Conservation (phyloP, 495 filamentous ascomycete genomes). For the Xylaria palmicola region DNA sequence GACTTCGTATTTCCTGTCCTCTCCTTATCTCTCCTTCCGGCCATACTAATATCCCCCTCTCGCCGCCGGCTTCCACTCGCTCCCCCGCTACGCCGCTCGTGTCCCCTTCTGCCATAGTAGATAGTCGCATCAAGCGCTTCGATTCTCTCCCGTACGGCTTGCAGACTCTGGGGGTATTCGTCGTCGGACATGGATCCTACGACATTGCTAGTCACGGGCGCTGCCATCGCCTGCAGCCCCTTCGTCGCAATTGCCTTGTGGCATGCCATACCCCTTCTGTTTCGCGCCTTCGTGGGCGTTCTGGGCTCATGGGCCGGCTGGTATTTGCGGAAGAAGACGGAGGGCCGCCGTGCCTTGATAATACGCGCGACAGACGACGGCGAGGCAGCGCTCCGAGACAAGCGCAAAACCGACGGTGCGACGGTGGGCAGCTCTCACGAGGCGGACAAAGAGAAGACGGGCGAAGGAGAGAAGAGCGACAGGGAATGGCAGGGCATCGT, state of each 20-base stretch:
- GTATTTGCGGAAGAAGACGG: constrained; percentile 45
- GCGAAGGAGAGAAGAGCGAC: constrained; percentile 57
- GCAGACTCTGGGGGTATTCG: no score
- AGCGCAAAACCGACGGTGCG: constrained; percentile 34
- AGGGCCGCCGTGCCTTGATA: constrained; percentile 1
- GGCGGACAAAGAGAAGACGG: constrained; percentile 55
- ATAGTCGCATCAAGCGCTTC: neutral
- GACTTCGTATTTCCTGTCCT: neutral
- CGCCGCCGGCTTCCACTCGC: neutral
- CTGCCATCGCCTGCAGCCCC: constrained; percentile 26
- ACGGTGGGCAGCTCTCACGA: constrained; percentile 68
- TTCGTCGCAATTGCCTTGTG: constrained; percentile 24
- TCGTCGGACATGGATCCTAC: constrained; percentile 26
- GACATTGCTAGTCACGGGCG: constrained; percentile 25
- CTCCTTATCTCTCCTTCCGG: no score
- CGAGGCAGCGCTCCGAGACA: constrained; percentile 52
- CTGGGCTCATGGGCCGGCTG: constrained; percentile 57
- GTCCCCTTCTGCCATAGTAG: no score
- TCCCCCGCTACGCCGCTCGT: no score
- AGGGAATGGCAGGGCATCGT: constrained; percentile 77
- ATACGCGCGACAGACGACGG: no score
- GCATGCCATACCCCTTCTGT: constrained; percentile 34
- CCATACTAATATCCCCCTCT: neutral
- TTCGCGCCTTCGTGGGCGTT: constrained; percentile 35
- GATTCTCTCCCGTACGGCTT: neutral